phyloP scores from a whole-genome alignment of 495 filamentous ascomycete genomes.

The Jackrogersella multiformis region DNA sequence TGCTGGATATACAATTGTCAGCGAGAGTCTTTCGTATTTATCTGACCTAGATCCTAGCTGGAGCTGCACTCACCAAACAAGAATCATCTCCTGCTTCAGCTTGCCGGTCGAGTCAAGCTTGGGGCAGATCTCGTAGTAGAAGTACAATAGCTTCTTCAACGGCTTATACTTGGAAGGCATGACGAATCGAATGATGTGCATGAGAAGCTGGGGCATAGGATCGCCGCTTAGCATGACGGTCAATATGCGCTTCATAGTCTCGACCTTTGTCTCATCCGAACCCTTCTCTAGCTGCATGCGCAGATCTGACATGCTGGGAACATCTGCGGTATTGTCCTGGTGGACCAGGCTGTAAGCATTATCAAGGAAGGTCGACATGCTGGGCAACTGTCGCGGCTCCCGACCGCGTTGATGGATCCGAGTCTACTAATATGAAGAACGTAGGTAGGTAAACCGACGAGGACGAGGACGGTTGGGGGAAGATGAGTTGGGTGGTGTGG shows the following conservation, averaged over 20 bases:
- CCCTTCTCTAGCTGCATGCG: slow-evolving; percentile 96
- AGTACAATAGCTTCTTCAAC: slow-evolving; percentile 98
- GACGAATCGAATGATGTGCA: slow-evolving; percentile 99
- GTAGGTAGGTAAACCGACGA: background rate
- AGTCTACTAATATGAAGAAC: slow-evolving; percentile 14
- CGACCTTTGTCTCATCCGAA: slow-evolving; percentile 94
- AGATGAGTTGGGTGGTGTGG: background rate
- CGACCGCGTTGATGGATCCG: slow-evolving; percentile 38
- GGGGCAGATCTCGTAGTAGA: slow-evolving; percentile 99
- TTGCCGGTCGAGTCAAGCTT: slow-evolving; percentile 92
- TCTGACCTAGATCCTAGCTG: background rate
- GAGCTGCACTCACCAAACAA: slow-evolving; percentile 82
- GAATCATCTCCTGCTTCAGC: slow-evolving; percentile 98
- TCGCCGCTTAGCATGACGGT: slow-evolving; percentile 99
- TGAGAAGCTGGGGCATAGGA: slow-evolving; percentile 91
- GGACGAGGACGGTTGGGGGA: background rate
- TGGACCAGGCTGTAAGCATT: slow-evolving; percentile 94
- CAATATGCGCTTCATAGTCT: slow-evolving; percentile 97
- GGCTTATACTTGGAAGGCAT: slow-evolving; percentile 97
- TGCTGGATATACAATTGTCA: slow-evolving; percentile 63
- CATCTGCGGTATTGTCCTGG: slow-evolving; percentile 92
- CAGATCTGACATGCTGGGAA: slow-evolving; percentile 88
- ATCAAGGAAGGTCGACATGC: slow-evolving; percentile 94
- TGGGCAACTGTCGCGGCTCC: slow-evolving; percentile 55
- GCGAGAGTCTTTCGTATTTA: background rate